Evolutionary conservation across 371 early-diverging fungal species (phyloP).

Genomic region (Mortierella sp.): DNA sequence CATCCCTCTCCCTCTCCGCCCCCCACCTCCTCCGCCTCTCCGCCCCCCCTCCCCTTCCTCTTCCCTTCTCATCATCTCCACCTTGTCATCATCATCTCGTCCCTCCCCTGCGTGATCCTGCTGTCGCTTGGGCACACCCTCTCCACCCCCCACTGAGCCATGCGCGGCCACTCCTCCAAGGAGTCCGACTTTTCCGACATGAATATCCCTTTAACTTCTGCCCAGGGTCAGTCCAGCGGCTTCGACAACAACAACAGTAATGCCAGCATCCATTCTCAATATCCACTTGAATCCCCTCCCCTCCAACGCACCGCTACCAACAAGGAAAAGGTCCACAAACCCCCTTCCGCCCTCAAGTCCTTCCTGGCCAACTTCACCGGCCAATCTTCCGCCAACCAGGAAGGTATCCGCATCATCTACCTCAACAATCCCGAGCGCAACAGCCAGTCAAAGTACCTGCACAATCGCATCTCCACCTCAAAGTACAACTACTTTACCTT

Average conservation of each 20-base stretch:
- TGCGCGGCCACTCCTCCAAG: slow-evolving; percentile 51
- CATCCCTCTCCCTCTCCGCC: too few species aligned
- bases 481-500: slow-evolving; percentile 92
- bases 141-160: neutral
- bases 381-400: slow-evolving; percentile 34
- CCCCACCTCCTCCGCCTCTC: too few species aligned
- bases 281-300: slow-evolving; percentile 29
- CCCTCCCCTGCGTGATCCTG: too few species aligned
- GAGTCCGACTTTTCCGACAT: slow-evolving; percentile 53
- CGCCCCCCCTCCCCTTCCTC: too few species aligned
- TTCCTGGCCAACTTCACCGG: slow-evolving; percentile 41
- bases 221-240: slow-evolving; percentile 30
- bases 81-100: too few species aligned
- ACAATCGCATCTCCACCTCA: slow-evolving; percentile 88
- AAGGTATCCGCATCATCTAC: slow-evolving; percentile 75
- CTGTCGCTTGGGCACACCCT: too few species aligned
- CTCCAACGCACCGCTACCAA: neutral
- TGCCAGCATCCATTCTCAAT: slow-evolving; percentile 18
- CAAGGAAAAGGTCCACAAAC: slow-evolving; percentile 23
- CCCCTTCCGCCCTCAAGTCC: slow-evolving; percentile 16
- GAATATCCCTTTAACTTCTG: slow-evolving; percentile 52
- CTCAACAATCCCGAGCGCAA: slow-evolving; percentile 85
- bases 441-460: slow-evolving; percentile 78
- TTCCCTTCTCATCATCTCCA: too few species aligned
- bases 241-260: slow-evolving; percentile 26